Evolutionary conservation across 192 early-diverging fungal species (phyloP).

Genomic region (Physocladia obscura): DNA sequence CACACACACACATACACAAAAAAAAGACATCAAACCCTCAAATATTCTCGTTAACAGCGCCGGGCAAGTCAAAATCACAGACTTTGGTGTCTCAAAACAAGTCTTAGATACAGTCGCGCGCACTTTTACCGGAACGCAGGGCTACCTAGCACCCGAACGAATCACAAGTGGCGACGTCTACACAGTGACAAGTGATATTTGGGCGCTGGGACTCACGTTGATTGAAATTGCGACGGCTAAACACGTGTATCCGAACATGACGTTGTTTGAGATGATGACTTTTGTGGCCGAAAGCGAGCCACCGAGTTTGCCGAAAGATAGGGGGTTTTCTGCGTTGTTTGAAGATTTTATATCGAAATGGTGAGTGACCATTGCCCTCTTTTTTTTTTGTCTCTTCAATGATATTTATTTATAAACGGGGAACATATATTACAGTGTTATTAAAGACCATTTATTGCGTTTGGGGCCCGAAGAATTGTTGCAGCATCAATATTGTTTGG

Average conservation of each 20-base stretch:
- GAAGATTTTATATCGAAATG: constrained; percentile 73
- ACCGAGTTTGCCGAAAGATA: constrained; percentile 68
- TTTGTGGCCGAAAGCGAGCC: constrained; percentile 89
- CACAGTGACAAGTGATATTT: constrained; percentile 91
- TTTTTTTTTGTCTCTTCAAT: background rate
- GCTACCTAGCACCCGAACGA: constrained; percentile 94
- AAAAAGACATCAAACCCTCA: constrained; percentile 97
- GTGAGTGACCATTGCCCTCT: background rate
- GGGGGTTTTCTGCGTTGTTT: constrained; percentile 67
- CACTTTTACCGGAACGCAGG: constrained; percentile 95
- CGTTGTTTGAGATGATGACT: constrained; percentile 83
- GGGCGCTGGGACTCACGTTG: constrained; percentile 86
- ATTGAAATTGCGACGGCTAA: constrained; percentile 91
- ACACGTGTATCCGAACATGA: constrained; percentile 83
- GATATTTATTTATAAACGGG: too few relatives aligned
- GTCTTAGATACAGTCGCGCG: constrained; percentile 83
- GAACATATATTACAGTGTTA: background rate
- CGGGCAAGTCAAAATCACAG: constrained; percentile 94
- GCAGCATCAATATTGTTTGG: constrained; percentile 24
- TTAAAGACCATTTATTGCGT: constrained; percentile 6
- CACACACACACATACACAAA: too few relatives aligned
- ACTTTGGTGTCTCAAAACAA: constrained; percentile 95
- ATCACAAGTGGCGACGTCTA: constrained; percentile 80
- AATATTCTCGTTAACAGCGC: constrained; percentile 89
- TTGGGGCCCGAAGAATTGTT: constrained; percentile 9